Percentiles rank a stretch among this genome's conserved stretches.
Evolutionary conservation across 805 yeast species (phyloP).

Genomic region (Teunomyces panamensis): DNA sequence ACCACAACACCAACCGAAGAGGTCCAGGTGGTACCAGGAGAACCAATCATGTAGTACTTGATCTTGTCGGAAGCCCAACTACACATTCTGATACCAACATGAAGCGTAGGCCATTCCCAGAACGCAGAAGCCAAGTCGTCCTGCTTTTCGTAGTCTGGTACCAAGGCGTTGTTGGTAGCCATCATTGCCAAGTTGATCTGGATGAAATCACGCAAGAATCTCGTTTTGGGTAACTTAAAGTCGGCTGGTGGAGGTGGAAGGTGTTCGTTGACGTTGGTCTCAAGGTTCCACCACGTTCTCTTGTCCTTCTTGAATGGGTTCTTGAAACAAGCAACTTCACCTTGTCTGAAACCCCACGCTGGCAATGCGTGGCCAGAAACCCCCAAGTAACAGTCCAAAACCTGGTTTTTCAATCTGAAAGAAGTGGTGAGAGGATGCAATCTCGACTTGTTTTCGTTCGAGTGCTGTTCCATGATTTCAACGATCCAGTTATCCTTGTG

Average conservation of each 20-base stretch:
- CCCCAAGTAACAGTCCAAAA: constrained; percentile 78
- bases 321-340: constrained; percentile 83
- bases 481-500: constrained; percentile 73
- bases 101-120: constrained; percentile 89
- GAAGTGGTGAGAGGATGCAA: constrained; percentile 83
- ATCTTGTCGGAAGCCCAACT: constrained; percentile 60
- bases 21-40: constrained; percentile 70
- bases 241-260: constrained; percentile 60
- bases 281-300: constrained; percentile 88
- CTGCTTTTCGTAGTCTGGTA: constrained; percentile 73
- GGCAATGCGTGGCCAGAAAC: constrained; percentile 83
- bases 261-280: constrained; percentile 58
- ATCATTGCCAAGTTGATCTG: constrained; percentile 82
- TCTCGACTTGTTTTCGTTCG: constrained; percentile 48
- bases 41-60: constrained; percentile 67
- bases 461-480: constrained; percentile 62
- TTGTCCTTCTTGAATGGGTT: constrained; percentile 70
- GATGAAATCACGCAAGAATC: constrained; percentile 72
- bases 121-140: constrained; percentile 70
- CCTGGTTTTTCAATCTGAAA: constrained; percentile 68
- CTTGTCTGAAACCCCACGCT: constrained; percentile 97
- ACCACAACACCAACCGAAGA: constrained; percentile 58
- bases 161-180: constrained; percentile 79
- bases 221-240: constrained; percentile 69
- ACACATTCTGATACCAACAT: constrained; percentile 73